Percentiles rank a stretch among this genome's conserved stretches.
phyloP scores from a whole-genome alignment of 2,329 filamentous ascomycete genomes.

The Aspergillus piperis region DNA sequence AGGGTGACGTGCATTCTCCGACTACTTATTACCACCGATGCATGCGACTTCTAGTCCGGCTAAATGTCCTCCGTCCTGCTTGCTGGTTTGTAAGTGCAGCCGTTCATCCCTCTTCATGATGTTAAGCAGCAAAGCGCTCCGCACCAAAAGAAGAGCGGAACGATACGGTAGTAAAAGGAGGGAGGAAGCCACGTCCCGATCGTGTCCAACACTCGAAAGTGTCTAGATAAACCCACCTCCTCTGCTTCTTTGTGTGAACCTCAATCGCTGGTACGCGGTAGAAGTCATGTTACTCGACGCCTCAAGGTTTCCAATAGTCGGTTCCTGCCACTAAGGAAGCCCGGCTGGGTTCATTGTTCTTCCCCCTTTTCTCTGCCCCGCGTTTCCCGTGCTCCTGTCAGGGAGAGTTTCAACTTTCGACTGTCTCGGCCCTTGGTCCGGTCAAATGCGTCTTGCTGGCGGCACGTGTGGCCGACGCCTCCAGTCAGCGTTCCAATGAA shows the following conservation, averaged over 20 bases:
- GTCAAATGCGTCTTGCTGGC: not conserved
- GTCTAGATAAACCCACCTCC: too few species aligned
- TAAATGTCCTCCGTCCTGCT: constrained; percentile 2
- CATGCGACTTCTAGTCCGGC: not conserved
- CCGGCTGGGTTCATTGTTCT: not conserved
- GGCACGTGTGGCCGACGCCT: constrained; percentile 17
- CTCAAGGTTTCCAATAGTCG: not conserved
- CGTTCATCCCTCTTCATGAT: not conserved
- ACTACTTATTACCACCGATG: not conserved
- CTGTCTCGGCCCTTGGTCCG: constrained; percentile 11
- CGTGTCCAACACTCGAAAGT: too few species aligned
- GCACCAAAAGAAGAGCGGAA: too few species aligned
- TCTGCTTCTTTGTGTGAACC: not conserved
- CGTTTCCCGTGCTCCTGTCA: constrained; percentile 7
- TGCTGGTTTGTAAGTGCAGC: not conserved
- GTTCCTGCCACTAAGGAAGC: not conserved
- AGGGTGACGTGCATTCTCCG: constrained; percentile 3
- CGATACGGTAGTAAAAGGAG: too few species aligned
- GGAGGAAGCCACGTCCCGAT: too few species aligned
- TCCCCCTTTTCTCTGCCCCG: constrained; percentile 13
- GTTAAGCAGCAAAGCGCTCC: not conserved
- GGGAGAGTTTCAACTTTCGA: constrained; percentile 4
- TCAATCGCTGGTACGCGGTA: not conserved
- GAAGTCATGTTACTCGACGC: not conserved
- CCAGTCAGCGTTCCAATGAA: not conserved